Percentiles rank a stretch among this genome's conserved stretches.
These are phyloP conservation scores for Tricholoma furcatifolium DNA, from an alignment of 768 basidiomycete genomes.

Conservation along the genomic window DNA sequence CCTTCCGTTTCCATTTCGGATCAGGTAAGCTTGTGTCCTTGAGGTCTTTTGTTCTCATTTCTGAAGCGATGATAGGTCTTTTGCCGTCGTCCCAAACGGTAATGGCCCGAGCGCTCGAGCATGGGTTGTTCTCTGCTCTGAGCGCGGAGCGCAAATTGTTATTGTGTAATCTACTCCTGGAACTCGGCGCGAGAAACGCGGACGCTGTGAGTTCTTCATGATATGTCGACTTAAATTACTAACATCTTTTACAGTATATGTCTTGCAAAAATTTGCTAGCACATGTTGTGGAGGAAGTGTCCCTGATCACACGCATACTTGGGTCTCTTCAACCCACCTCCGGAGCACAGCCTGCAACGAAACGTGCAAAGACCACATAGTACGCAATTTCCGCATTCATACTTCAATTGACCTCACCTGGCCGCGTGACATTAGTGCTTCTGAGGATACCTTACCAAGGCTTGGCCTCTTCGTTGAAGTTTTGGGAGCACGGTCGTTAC, in stretches of 20 bases:
- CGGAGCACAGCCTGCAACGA: constrained; percentile 49
- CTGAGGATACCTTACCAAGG: constrained; percentile 41
- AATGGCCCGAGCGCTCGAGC: constrained; percentile 45
- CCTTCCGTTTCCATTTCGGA: constrained; percentile 43
- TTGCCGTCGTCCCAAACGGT: constrained; percentile 36
- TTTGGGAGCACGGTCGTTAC: constrained; percentile 59
- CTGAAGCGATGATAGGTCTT: constrained; percentile 32
- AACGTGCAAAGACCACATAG: constrained; percentile 64
- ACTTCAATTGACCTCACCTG: not conserved
- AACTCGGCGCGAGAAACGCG: constrained; percentile 44
- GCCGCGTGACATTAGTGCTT: constrained; percentile 17
- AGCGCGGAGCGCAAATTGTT: constrained; percentile 51
- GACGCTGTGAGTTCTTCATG: constrained; percentile 41
- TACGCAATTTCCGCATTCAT: constrained; percentile 26
- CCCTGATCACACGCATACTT: constrained; percentile 54
- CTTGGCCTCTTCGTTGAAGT: constrained; percentile 69
- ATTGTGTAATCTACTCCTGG: constrained; percentile 56
- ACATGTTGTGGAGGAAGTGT: constrained; percentile 46
- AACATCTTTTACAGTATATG: no score
- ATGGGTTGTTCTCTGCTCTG: constrained; percentile 56
- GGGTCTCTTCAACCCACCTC: constrained; percentile 44
- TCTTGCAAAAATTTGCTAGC: constrained; percentile 48
- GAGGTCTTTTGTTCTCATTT: not conserved
- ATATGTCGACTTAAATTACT: not conserved
- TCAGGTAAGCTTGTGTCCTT: constrained; percentile 37